phyloP scores from a whole-genome alignment of 345 rosid genomes.

The Kernera saxatilis region DNA sequence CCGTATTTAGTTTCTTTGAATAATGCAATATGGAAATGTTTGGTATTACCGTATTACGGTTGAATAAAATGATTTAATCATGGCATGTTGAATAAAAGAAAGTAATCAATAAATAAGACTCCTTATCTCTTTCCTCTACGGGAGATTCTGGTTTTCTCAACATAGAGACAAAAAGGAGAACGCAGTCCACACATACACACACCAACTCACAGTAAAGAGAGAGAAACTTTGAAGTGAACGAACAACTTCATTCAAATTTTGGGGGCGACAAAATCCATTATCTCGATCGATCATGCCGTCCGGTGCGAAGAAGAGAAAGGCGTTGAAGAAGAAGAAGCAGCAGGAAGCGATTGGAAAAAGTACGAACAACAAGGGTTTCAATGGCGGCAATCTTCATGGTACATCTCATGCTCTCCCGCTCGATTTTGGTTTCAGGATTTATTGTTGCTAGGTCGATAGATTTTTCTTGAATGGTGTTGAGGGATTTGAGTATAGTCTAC shows the following conservation, averaged over 20 bases:
- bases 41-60: background rate
- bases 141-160: conserved; percentile 21
- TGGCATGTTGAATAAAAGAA: background rate
- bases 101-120: background rate
- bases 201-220: background rate
- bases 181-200: conserved; percentile 26
- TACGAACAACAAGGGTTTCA: background rate
- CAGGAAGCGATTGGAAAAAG: conserved; percentile 23
- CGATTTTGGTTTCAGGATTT: background rate
- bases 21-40: background rate
- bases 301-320: conserved; percentile 87
- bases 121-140: conserved; percentile 27
- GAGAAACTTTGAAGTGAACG: conserved; percentile 3
- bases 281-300: conserved; percentile 64
- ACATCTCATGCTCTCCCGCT: background rate
- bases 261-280: background rate
- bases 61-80: background rate
- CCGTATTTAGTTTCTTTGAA: background rate
- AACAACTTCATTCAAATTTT: background rate
- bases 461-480: background rate
- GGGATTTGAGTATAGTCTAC: background rate
- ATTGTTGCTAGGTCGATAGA: background rate
- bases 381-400: conserved; percentile 23
- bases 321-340: conserved; percentile 80
- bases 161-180: conserved; percentile 31